Evolutionary conservation across 257 asterid genomes (phyloP).

Genomic region (Osmanthus fragrans): DNA sequence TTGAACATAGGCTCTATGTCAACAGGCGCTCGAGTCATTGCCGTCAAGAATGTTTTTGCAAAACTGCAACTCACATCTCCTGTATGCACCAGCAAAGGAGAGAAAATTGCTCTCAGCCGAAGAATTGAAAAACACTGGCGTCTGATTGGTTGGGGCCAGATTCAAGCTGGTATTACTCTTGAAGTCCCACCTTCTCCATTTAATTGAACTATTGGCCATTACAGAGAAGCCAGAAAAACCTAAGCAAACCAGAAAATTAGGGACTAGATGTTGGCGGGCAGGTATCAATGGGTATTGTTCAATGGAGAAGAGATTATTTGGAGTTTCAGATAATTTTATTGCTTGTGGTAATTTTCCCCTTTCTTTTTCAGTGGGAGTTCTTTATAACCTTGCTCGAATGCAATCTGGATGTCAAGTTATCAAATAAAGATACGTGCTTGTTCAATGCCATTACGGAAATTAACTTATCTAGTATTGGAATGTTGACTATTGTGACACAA

Average conservation of each 20-base stretch:
- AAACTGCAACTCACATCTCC: slow-evolving; percentile 93
- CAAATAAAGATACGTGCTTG: neutral
- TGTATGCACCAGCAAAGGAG: slow-evolving; percentile 94
- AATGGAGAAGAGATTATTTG: slow-evolving; percentile 46
- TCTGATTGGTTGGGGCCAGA: slow-evolving; percentile 97
- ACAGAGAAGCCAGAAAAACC: slow-evolving; percentile 20
- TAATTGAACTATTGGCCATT: slow-evolving; percentile 31
- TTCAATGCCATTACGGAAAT: neutral
- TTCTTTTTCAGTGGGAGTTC: slow-evolving; percentile 14
- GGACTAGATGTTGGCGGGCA: slow-evolving; percentile 55
- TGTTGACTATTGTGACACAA: neutral
- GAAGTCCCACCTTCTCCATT: slow-evolving; percentile 84
- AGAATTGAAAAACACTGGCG: slow-evolving; percentile 99
- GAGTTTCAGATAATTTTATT: slow-evolving; percentile 32
- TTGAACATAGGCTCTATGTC: slow-evolving; percentile 97
- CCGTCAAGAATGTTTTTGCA: slow-evolving; percentile 82
- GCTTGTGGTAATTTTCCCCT: slow-evolving; percentile 14
- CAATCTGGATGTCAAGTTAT: slow-evolving; percentile 22
- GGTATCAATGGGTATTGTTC: slow-evolving; percentile 51
- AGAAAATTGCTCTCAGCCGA: slow-evolving; percentile 90
- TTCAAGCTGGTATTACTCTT: slow-evolving; percentile 88
- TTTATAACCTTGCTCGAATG: slow-evolving; percentile 17
- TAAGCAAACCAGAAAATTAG: slow-evolving; percentile 12
- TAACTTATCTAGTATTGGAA: neutral
- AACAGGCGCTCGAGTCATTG: slow-evolving; percentile 89